Evolutionary conservation across 2,329 filamentous ascomycete genomes (phyloP), one percentile per base, ranked within the genome.

Genomic region (Aspergillus pseudotamarii): DNA sequence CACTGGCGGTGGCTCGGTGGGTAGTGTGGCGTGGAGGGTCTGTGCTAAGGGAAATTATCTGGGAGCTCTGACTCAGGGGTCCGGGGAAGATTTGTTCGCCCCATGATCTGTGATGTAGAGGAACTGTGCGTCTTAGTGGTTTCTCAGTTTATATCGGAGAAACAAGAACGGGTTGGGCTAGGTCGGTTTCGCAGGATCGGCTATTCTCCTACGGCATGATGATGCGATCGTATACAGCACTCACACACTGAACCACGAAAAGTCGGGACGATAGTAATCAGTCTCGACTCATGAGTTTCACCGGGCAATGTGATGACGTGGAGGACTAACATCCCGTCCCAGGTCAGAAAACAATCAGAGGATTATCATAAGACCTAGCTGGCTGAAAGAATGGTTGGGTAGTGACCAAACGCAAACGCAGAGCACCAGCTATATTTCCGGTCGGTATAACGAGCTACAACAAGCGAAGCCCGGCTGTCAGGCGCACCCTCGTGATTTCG

Each of bases 31-130:
- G 28, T 80, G 76, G 76, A 73, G 75, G 62, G 69, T 81, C 0
- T 75, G 72, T 50, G 74, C 73, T 23, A 79, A 77, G 65, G 76
- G 76, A 12, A 78, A 78, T 62, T 78, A 70, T 46, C 61, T 80
- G 21, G 72, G 71, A 21, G 76, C 76, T 2, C 53, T 80, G 55
- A 69, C 75, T 12, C 68, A 69, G 43, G 77, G 77, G 6, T 74
- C 69, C 57, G 78, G 78, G 51, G 63, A 50, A 9, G 76, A 75
- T 60, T 63, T 79, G 59, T 79, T 80, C 54, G 65, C 69, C 38
- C 70, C 73, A 51, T 76, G 59, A 50, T 55, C 34, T 38, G 48
- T 51, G 48, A 32, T n/a, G 6, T 4, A 21, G n/a, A 19, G 48
- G 48, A 19, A 16, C 6, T 50, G 46, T 50, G 46, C 46, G 14